phyloP scores from a whole-genome alignment of 2,329 filamentous ascomycete genomes.

The Botryotinia globosa region DNA sequence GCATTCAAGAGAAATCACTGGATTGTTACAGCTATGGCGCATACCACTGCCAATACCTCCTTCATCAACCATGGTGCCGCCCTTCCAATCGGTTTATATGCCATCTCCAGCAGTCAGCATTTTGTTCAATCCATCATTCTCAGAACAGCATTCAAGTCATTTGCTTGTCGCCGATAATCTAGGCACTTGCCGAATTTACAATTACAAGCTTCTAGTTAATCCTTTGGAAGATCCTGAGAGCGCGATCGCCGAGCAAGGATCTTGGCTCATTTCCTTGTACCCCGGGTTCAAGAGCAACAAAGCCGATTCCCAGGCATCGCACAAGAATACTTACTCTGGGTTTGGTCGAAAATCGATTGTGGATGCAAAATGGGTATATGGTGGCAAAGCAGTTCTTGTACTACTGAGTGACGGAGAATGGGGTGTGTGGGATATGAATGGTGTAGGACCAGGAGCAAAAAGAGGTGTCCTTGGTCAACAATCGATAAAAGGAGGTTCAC shows the following conservation, averaged over 20 bases:
- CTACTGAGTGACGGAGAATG: constrained; percentile 63
- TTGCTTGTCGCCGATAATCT: constrained; percentile 55
- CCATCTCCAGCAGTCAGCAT: constrained; percentile 53
- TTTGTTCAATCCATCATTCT: constrained; percentile 56
- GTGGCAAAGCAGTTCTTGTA: constrained; percentile 57
- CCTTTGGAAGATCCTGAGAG: constrained; percentile 43
- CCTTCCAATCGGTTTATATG: constrained; percentile 61
- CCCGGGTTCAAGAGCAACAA: constrained; percentile 34
- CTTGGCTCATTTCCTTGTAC: constrained; percentile 63
- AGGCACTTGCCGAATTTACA: constrained; percentile 60
- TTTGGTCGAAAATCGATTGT: constrained; percentile 57
- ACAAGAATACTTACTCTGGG: constrained; percentile 47
- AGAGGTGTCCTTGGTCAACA: constrained; percentile 42
- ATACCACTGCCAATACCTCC: constrained; percentile 44
- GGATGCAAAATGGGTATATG: constrained; percentile 60
- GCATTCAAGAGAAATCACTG: constrained; percentile 58
- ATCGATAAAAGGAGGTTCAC: constrained; percentile 52
- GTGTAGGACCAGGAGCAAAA: constrained; percentile 49
- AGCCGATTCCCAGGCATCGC: constrained; percentile 36
- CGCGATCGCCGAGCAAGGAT: constrained; percentile 49
- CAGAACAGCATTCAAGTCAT: constrained; percentile 48
- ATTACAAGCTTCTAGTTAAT: constrained; percentile 54
- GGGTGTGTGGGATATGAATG: constrained; percentile 67
- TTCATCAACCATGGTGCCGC: constrained; percentile 40
- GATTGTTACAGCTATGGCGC: constrained; percentile 57